Conservation (phyloP, 257 asterid genomes). For the Parsonsia alboflavescens region DNA sequence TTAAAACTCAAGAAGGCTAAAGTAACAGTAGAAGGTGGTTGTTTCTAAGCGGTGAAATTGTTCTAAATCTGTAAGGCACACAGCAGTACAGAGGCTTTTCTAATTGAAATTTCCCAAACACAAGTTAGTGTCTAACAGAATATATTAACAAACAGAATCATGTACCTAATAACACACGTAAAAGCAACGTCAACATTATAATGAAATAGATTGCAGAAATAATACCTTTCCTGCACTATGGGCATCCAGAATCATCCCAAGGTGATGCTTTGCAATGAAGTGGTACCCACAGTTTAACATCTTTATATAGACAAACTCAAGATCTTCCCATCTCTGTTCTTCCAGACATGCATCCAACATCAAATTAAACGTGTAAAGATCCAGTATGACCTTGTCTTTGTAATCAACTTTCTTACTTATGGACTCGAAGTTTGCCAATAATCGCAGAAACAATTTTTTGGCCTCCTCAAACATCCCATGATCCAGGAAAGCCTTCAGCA, state of each 20-base stretch:
- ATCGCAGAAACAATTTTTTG: conserved; percentile 46
- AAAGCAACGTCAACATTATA: not conserved
- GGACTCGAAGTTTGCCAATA: conserved; percentile 46
- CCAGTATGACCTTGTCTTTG: conserved; percentile 55
- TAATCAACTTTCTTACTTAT: conserved; percentile 37
- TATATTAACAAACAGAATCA: not conserved
- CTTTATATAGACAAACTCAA: conserved; percentile 51
- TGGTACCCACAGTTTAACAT: conserved; percentile 75
- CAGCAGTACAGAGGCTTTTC: no score
- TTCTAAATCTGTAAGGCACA: not conserved
- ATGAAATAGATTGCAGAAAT: not conserved
- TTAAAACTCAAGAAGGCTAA: not conserved
- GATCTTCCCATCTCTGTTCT: conserved; percentile 79
- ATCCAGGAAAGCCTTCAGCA: conserved; percentile 76
- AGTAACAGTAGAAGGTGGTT: not conserved
- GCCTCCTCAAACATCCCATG: conserved; percentile 68
- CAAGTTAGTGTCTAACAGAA: not conserved
- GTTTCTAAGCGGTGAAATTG: not conserved
- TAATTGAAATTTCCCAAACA: not conserved
- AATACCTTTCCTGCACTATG: conserved; percentile 75
- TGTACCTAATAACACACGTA: not conserved
- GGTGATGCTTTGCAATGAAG: conserved; percentile 80
- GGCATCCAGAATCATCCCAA: conserved; percentile 59
- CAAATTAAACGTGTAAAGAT: conserved; percentile 72
- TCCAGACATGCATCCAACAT: conserved; percentile 68